Base-by-base conservation (phyloP, 345 rosid genomes). In the Salix viminalis region DNA sequence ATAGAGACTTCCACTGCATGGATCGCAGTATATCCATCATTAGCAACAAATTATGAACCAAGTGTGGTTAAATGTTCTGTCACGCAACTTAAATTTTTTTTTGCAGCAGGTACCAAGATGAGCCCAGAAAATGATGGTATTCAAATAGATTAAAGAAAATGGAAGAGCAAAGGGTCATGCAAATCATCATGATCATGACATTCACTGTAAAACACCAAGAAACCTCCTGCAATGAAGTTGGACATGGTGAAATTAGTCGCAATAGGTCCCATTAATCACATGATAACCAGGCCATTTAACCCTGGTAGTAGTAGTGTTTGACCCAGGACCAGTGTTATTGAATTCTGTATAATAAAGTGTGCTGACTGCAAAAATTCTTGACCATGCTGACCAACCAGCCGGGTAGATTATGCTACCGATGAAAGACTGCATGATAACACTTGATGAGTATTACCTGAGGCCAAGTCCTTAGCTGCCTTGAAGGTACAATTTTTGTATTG, bases 251-350 rank as follows among this genome's bases (percentile, higher is more conserved):
- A 79, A n/a, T 41, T 69, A 14, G n/a, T 75, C 9, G 85, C 83
- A 23, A 32, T 77, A 78, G 1, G 78, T 71, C 10, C 52, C 82
- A 65, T 74, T 79, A 19, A 82, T 77, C 67, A 77, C 67, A 42
- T 65, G 82, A 79, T 71, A 95, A 36, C 97, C 94, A 0, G 85
- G 71, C 97, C 97, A 95, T n/a, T 37, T 71, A 19, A 91, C 82
- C 75, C 87, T 82, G 4, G 6, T 73, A 14, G 42, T 73, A 14
- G 42, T 24, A 7, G 76, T 75, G 10, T 50, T 18, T 1, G 83
- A 81, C 41, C 84, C 85, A 0, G 80, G 75, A 12, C 89, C 87
- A 1, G 34, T 21, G 54, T 86, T 86, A 11, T 69, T 75, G 65
- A 69, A 86, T 48, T 86, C 89, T 6, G 83, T 85, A 48, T 77